phyloP scores from a whole-genome alignment of 495 filamentous ascomycete species.

The Achaetomiella virescens region DNA sequence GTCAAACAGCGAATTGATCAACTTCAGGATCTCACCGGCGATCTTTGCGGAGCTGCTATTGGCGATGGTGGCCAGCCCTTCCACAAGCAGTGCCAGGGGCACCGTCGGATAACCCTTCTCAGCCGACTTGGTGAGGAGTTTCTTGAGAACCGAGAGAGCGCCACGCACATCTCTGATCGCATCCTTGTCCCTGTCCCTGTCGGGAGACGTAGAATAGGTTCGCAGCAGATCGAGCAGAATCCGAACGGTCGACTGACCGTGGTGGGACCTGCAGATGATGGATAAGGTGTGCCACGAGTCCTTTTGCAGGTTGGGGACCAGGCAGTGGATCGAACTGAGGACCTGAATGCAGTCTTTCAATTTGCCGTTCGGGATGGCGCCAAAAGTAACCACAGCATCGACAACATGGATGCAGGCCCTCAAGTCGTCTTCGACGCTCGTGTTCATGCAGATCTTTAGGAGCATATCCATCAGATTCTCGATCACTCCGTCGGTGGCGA shows the following conservation, averaged over 20 bases:
- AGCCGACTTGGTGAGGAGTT: conserved; percentile 53
- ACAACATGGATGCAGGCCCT: conserved; percentile 69
- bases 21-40: conserved; percentile 49
- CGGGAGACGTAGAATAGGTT: conserved; percentile 40
- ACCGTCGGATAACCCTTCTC: conserved; percentile 58
- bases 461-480: conserved; percentile 59
- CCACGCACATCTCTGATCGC: conserved; percentile 55
- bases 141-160: conserved; percentile 61
- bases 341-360: conserved; percentile 68
- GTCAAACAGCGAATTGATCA: conserved; percentile 47
- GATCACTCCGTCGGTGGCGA: conserved; percentile 62
- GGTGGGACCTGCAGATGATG: conserved; percentile 73
- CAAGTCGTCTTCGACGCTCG: conserved; percentile 66
- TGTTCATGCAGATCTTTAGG: conserved; percentile 68
- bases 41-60: conserved; percentile 46
- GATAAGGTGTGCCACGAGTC: conserved; percentile 69
- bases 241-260: conserved; percentile 62
- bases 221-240: conserved; percentile 58
- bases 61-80: conserved; percentile 54
- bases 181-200: conserved; percentile 49
- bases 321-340: conserved; percentile 74
- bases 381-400: conserved; percentile 72
- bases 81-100: conserved; percentile 49
- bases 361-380: conserved; percentile 61
- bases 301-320: conserved; percentile 61